Conservation (phyloP, 2,329 filamentous ascomycete species). For the Penicillium janthinellum region DNA sequence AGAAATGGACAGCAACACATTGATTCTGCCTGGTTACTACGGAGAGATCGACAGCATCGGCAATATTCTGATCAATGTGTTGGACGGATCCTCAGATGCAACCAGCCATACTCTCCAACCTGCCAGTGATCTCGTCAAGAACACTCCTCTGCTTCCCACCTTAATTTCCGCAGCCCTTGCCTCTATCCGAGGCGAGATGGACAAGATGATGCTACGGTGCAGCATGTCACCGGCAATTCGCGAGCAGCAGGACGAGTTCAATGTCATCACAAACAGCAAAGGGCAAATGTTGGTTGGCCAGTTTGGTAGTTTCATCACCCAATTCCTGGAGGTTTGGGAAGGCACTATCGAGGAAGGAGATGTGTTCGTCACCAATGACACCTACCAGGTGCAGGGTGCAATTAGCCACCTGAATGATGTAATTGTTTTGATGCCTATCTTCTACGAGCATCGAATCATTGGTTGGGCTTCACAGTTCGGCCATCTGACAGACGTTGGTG, state of each 20-base stretch:
- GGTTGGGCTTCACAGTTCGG: slow-evolving; percentile 56
- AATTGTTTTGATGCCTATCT: slow-evolving; percentile 54
- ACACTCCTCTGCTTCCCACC: slow-evolving; percentile 48
- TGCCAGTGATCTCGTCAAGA: slow-evolving; percentile 40
- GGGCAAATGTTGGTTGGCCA: slow-evolving; percentile 57
- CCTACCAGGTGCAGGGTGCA: slow-evolving; percentile 52
- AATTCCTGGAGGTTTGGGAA: slow-evolving; percentile 52
- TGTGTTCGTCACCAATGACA: slow-evolving; percentile 55
- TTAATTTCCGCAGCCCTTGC: slow-evolving; percentile 50
- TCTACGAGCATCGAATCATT: slow-evolving; percentile 47
- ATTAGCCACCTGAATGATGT: slow-evolving; percentile 55
- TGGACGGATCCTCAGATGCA: slow-evolving; percentile 33
- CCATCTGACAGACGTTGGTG: slow-evolving; percentile 50
- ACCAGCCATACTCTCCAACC: slow-evolving; percentile 40
- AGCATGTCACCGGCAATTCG: slow-evolving; percentile 55
- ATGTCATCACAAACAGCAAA: slow-evolving; percentile 53
- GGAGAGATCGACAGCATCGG: slow-evolving; percentile 52
- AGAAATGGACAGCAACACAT: slow-evolving; percentile 56
- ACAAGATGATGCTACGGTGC: slow-evolving; percentile 54
- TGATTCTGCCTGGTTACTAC: slow-evolving; percentile 51
- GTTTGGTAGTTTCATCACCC: slow-evolving; percentile 53
- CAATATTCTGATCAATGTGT: slow-evolving; percentile 52
- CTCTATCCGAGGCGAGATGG: slow-evolving; percentile 54
- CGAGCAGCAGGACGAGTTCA: slow-evolving; percentile 57
- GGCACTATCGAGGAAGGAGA: slow-evolving; percentile 54